Evolutionary conservation across 2,329 filamentous ascomycete species (phyloP).

Genomic region (Clarireedia homoeocarpa): DNA sequence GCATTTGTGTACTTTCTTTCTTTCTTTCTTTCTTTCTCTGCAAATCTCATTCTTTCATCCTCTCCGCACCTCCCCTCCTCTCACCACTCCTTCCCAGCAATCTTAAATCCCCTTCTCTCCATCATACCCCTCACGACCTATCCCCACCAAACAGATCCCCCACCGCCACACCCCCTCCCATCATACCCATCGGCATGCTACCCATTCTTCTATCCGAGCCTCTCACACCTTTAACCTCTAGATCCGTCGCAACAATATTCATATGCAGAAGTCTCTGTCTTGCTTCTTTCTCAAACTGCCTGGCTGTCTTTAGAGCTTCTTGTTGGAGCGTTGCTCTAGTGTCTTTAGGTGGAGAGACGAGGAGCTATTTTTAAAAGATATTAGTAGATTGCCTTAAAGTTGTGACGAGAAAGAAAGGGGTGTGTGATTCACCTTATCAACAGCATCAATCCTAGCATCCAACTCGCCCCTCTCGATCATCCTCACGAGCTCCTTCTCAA

Average conservation of each 20-base stretch:
- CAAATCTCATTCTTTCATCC: not conserved
- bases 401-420: not conserved
- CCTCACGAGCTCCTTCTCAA: constrained; percentile 65
- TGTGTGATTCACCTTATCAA: constrained; percentile 52
- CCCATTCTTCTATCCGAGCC: not conserved
- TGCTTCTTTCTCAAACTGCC: constrained; percentile 66
- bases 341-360: constrained; percentile 64
- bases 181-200: not conserved
- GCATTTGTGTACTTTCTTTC: not conserved
- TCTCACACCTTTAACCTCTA: constrained; percentile 48
- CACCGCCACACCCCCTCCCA: not conserved
- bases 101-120: not conserved
- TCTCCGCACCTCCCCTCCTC: not conserved
- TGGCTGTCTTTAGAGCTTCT: constrained; percentile 58
- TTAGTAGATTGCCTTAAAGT: constrained; percentile 11
- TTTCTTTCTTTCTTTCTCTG: not conserved
- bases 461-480: constrained; percentile 71
- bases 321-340: constrained; percentile 62
- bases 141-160: constrained; percentile 2
- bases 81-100: not conserved
- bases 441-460: constrained; percentile 75
- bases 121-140: not conserved
- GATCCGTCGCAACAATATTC: constrained; percentile 64
- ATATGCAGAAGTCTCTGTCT: constrained; percentile 71
- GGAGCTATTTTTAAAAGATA: constrained; percentile 40